Evolutionary conservation across 305 asterid genomes (phyloP).

Genomic region (Plantago rigida): DNA sequence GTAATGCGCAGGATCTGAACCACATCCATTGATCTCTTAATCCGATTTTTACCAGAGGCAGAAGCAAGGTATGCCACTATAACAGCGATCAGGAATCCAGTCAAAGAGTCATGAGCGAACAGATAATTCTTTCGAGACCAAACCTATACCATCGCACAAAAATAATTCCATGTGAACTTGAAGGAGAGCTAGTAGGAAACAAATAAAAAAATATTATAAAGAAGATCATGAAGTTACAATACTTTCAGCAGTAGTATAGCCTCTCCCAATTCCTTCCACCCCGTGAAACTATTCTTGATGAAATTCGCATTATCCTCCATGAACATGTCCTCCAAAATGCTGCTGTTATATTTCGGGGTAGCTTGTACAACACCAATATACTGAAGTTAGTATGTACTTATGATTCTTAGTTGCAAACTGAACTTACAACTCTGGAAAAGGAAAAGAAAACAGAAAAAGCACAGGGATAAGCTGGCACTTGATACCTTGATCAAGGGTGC

Average conservation of each 20-base stretch:
- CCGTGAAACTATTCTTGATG: conserved; percentile 51
- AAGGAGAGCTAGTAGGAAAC: conserved; percentile 13
- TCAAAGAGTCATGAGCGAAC: conserved; percentile 77
- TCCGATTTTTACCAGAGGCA: conserved; percentile 53
- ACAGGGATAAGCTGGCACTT: neutral
- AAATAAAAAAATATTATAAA: conserved; percentile 21
- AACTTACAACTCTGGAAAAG: conserved; percentile 5
- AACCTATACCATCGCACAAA: conserved; percentile 46
- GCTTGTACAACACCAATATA: conserved; percentile 39
- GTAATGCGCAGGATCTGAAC: conserved; percentile 83
- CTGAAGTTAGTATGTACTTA: conserved; percentile 24
- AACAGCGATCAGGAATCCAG: conserved; percentile 65
- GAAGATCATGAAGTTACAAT: conserved; percentile 24
- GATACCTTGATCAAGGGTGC: conserved; percentile 59
- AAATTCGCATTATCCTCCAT: conserved; percentile 68
- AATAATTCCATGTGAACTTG: conserved; percentile 19
- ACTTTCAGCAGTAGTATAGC: conserved; percentile 81
- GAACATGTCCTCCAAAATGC: conserved; percentile 91
- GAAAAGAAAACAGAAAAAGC: neutral
- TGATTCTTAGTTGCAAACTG: conserved; percentile 21
- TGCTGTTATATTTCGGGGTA: conserved; percentile 73
- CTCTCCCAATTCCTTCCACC: conserved; percentile 66
- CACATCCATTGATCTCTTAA: conserved; percentile 61
- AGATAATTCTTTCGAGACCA: conserved; percentile 81
- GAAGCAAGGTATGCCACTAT: conserved; percentile 71